Conservation (phyloP, 306 rosid species). For the Acacia acuminata region DNA sequence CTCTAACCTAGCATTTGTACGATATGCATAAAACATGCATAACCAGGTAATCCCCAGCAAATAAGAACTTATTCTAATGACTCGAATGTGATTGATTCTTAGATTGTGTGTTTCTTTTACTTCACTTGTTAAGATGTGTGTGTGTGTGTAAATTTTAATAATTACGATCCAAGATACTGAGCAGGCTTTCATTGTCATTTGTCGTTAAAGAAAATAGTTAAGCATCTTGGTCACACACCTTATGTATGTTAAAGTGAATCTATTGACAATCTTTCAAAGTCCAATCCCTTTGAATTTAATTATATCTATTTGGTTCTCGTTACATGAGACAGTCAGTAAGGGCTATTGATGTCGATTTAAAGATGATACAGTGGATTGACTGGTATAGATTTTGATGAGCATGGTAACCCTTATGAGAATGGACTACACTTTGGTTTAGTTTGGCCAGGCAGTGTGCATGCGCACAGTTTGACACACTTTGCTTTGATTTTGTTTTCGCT, state of each 20-base stretch:
- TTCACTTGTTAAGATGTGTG: background rate
- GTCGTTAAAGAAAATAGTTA: background rate
- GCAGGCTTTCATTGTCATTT: background rate
- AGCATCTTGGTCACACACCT: background rate
- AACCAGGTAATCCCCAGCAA: background rate
- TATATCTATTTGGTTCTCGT: conserved; percentile 2
- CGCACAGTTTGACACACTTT: background rate
- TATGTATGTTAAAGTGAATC: background rate
- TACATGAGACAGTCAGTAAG: conserved; percentile 1
- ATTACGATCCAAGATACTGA: background rate
- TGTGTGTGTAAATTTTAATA: background rate
- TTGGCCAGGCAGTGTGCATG: background rate
- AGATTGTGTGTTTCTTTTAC: background rate
- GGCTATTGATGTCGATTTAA: conserved; percentile 24
- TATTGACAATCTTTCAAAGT: background rate
- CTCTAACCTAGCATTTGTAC: background rate
- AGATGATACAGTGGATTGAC: conserved; percentile 10
- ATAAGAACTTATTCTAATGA: background rate
- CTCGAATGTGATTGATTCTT: background rate
- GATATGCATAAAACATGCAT: background rate
- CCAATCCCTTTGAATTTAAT: conserved; percentile 6
- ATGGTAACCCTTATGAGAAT: conserved; percentile 3
- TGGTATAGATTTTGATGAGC: conserved; percentile 24
- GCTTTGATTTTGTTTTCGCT: background rate
- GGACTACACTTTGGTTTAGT: conserved; percentile 14